These are phyloP conservation scores for Lentinula guzmanii DNA, from an alignment of 768 basidiomycete species.

Conservation along the genomic window DNA sequence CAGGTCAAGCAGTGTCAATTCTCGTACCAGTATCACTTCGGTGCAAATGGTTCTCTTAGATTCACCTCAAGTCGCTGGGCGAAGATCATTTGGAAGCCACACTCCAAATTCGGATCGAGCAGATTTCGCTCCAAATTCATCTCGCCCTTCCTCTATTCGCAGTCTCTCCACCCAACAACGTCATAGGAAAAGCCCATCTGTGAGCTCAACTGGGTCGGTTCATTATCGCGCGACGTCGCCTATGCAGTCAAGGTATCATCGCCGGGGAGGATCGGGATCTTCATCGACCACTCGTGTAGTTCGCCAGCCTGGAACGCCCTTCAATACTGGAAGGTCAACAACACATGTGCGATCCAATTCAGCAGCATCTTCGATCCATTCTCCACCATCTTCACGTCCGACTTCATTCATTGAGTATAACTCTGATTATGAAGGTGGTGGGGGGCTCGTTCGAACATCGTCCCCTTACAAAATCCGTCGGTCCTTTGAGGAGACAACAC, in stretches of 20 bases:
- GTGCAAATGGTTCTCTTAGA: conserved; percentile 51
- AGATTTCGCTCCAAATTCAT: conserved; percentile 35
- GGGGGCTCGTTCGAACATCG: conserved; percentile 32
- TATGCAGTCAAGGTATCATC: conserved; percentile 67
- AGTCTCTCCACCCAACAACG: conserved; percentile 62
- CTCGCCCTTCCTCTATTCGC: conserved; percentile 81
- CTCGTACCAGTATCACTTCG: conserved; percentile 54
- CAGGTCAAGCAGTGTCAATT: conserved; percentile 89
- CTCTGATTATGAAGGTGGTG: conserved; percentile 59
- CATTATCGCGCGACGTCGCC: conserved; percentile 70
- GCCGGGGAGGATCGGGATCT: conserved; percentile 73
- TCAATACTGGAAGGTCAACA: conserved; percentile 23
- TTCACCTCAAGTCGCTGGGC: conserved; percentile 51
- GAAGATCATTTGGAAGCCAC: conserved; percentile 70
- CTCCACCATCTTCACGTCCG: conserved; percentile 69
- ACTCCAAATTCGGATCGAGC: conserved; percentile 89
- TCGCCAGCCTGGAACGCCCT: conserved; percentile 32
- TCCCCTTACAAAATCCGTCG: conserved; percentile 50
- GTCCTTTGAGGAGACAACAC: conserved; percentile 2
- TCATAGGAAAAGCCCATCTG: conserved; percentile 72
- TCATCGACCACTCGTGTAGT: conserved; percentile 82
- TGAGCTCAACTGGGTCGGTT: conserved; percentile 69
- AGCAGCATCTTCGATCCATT: conserved; percentile 71
- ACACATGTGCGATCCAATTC: conserved; percentile 72
- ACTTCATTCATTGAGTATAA: conserved; percentile 67